These are phyloP conservation scores for Cyberlindnera mrakii DNA, from an alignment of 805 yeast genomes.

Conservation along the genomic window DNA sequence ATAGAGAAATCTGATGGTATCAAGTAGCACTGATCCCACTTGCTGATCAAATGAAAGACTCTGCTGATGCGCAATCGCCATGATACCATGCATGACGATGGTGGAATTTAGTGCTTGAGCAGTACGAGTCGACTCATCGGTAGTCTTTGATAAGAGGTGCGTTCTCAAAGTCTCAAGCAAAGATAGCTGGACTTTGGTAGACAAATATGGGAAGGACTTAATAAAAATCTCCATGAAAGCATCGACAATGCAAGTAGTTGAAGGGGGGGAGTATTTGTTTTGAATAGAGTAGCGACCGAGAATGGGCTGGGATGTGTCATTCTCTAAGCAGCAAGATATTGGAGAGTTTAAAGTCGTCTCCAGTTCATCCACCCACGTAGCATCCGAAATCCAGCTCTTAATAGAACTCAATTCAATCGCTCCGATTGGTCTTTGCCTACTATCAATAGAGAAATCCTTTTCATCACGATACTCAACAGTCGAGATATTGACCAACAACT, in stretches of 20 bases:
- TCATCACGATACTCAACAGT: slow-evolving; percentile 1
- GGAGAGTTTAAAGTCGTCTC: slow-evolving; percentile 31
- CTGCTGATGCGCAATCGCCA: slow-evolving; percentile 22
- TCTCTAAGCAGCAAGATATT: slow-evolving; percentile 32
- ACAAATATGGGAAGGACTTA: slow-evolving; percentile 60
- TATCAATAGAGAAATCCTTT: slow-evolving; percentile 17
- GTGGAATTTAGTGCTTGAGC: slow-evolving; percentile 59
- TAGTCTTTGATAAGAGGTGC: slow-evolving; percentile 37
- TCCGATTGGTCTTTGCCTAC: slow-evolving; percentile 12
- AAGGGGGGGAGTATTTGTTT: slow-evolving; percentile 33
- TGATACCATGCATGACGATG: slow-evolving; percentile 53
- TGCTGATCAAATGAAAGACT: slow-evolving; percentile 24
- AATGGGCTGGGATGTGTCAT: slow-evolving; percentile 32
- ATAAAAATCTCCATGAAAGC: slow-evolving; percentile 73
- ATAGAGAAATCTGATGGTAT: slow-evolving; percentile 36
- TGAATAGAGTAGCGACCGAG: slow-evolving; percentile 29
- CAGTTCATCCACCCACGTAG: slow-evolving; percentile 30
- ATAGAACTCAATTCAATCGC: slow-evolving; percentile 27
- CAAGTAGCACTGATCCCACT: slow-evolving; percentile 42
- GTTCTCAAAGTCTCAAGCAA: slow-evolving; percentile 75
- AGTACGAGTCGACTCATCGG: slow-evolving; percentile 27
- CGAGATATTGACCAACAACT: slow-evolving; percentile 27
- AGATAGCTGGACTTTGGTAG: slow-evolving; percentile 78
- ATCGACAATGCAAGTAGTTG: slow-evolving; percentile 58
- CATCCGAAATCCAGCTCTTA: slow-evolving; percentile 26